Base-by-base conservation (phyloP, 2,329 filamentous ascomycete genomes). In the Colletotrichum phormii region DNA sequence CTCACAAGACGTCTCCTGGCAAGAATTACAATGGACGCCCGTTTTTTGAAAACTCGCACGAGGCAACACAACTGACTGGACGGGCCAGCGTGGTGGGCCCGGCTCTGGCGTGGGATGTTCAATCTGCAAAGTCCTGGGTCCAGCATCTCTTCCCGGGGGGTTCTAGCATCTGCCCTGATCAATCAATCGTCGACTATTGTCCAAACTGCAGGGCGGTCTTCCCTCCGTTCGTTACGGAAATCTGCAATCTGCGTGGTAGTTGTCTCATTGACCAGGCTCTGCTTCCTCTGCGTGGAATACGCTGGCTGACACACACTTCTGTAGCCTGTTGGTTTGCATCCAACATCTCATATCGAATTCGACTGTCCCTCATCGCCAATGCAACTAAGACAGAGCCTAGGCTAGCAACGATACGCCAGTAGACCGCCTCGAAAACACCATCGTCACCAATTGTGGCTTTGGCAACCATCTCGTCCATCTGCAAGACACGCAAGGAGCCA, bases 371-470 rank as follows among this genome's bases (percentile, higher is more conserved):
- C 13, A 22, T 59, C 15, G 35, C 15, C 29, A 35, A 59, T 37
- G 22, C 33, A 59, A 55, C 70, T 60, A 64, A 64, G 46, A 31
- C 42, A 13, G n/a, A 42, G 53, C 24, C 65, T 69, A 53, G 31
- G 8, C 53, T 70, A 64, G 46, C 24, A 59, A 37, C 46, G 60
- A 37, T 22, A 60, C 59, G 54, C 65, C 65, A 69, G n/a, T 37
- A 70, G 53, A 72, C 70, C 70, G 60, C 70, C 70, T 61, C 66
- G 26, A 60, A 58, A 46, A 70, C 42, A 60, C 35, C 60, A 65
- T 70, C 55, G 59, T 69, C 65, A 72, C 31, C 51, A 69, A 33
- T 42, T 6, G 42, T 64, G 66, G 70, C 59, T 72, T 55, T 35
- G 58, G n/a, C 51, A 46, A 33, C 15, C 58, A 66, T 15, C 57